Base-by-base conservation (phyloP, 2,329 filamentous ascomycete species). In the Aspergillus felis region DNA sequence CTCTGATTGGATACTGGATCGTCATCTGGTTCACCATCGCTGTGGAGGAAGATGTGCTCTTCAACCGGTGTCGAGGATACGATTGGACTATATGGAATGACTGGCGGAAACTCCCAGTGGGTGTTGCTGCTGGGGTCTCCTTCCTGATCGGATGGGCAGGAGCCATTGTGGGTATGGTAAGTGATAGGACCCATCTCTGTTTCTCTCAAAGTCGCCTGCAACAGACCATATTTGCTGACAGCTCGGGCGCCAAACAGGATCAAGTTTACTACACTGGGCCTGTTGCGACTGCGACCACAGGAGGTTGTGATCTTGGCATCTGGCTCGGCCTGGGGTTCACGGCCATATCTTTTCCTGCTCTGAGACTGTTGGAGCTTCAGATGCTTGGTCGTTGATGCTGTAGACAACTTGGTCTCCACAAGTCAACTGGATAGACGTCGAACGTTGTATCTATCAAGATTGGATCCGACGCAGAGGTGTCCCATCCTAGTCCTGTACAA, bases 1-100 rank as follows among this genome's bases (percentile, higher is more conserved):
- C 77, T 7, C 59, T 80, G 20, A 79, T 81, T 62, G 75, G 76
- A 4, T 80, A 81, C 59, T 80, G 78, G 78, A 64, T 76, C 8
- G 66, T 71, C 22, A 74, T 76, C 41, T 79, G 73, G 70, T 63
- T 79, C 51, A 70, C 72, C 38, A 76, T 80, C 47, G 66, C 74
- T 5, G 50, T 78, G 2, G 69, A 78, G 57, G 74, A 80, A 59
- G 72, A 79, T 47, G 12, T 77, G 17, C 60, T 80, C 5, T 80
- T 80, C 66, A 71, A 73, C 22, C 66, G 73, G 27, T 60, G 63
- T n/a, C 66, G 59, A 46, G 64, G 64, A 1, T 78, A 74, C 59
- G 73, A 78, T 61, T 79, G 77, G 76, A 60, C 70, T 10, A 65
- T 64, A 1, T 80, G 78, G 76, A 71, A 76, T 52, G 67, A 73